phyloP scores from a whole-genome alignment of 2,329 filamentous ascomycete species.

The Talaromyces sp. region DNA sequence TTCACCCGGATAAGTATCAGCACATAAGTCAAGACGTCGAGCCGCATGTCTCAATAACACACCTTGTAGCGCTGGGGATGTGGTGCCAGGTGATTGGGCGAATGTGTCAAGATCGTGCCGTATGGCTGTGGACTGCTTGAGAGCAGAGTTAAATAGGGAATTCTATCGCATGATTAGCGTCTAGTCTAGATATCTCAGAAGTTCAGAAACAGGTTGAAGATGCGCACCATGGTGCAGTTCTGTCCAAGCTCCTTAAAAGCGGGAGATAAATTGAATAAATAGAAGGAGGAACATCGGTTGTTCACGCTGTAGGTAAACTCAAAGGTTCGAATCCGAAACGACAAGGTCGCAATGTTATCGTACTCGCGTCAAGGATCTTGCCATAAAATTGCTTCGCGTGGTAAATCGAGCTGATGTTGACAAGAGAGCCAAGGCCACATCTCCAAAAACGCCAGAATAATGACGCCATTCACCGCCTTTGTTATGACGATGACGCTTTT shows the following conservation, averaged over 20 bases:
- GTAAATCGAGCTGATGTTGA: not conserved
- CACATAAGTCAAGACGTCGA: not conserved
- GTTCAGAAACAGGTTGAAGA: not conserved
- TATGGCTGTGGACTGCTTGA: conserved; percentile 78
- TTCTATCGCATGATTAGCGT: conserved; percentile 52
- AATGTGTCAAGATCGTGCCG: conserved; percentile 72
- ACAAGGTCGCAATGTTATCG: not conserved
- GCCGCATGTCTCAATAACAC: not conserved
- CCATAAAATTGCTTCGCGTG: not conserved
- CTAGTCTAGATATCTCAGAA: no score
- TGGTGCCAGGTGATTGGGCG: conserved; percentile 55
- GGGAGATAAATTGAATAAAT: not conserved
- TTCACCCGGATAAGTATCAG: conserved; percentile 10
- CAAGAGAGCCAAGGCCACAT: conserved; percentile 30
- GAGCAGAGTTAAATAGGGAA: conserved; percentile 76
- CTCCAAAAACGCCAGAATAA: conserved; percentile 28
- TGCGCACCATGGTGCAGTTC: conserved; percentile 7
- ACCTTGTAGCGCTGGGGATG: conserved; percentile 61
- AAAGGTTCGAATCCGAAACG: not conserved
- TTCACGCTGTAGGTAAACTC: not conserved
- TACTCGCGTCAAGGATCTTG: not conserved
- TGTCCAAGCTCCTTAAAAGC: not conserved
- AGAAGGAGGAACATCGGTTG: not conserved
- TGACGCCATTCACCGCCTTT: conserved; percentile 37
- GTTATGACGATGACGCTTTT: conserved; percentile 3